Base-by-base conservation (phyloP, 306 rosid species). In the Trifolium dubium region DNA sequence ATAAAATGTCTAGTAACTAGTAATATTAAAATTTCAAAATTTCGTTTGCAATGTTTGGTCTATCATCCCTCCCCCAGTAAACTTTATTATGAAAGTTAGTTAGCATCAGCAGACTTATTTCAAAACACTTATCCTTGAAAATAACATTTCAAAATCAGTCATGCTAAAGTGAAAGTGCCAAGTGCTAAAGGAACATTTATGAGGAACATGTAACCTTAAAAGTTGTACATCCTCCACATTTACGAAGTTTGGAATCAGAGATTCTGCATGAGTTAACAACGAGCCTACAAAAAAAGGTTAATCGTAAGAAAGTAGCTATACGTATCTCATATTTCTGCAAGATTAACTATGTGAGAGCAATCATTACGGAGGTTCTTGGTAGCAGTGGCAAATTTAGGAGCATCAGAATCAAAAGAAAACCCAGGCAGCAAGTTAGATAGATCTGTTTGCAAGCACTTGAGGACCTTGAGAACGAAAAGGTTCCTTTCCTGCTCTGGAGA, bases 401-500 rank as follows among this genome's bases (percentile, higher is more conserved):
- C 59, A 82, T 88, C 92, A 67, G 92, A 80, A 79, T 79, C 69
- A 81, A 82, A 77, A 72, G 92, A 79, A 88, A 87, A 85, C 73
- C 86, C 96, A 64, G 96, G 96, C 78, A 87, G 81, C 69, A 74
- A 72, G 69, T 83, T 82, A 15, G 85, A 80, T 64, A 81, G 83
- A 83, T 91, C 96, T 84, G 74, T 85, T 80, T 85, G 85, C 88
- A 93, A 84, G 86, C 90, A 91, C 81, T 91, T 96, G 82, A 88
- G 34, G 84, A 93, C 92, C 85, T 85, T 92, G 35, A 77, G 89
- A 75, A 88, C 89, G 51, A 93, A 93, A 64, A 88, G 90, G 83
- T 91, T 89, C 79, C 94, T 89, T 80, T 93, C 97, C 87, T 89
- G 89, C 71, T 93, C 98, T 93, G 98, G 74, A 74, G 66, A 86